These are phyloP conservation scores for Quercus bicolor DNA, from an alignment of 306 rosid genomes.

Conservation along the genomic window DNA sequence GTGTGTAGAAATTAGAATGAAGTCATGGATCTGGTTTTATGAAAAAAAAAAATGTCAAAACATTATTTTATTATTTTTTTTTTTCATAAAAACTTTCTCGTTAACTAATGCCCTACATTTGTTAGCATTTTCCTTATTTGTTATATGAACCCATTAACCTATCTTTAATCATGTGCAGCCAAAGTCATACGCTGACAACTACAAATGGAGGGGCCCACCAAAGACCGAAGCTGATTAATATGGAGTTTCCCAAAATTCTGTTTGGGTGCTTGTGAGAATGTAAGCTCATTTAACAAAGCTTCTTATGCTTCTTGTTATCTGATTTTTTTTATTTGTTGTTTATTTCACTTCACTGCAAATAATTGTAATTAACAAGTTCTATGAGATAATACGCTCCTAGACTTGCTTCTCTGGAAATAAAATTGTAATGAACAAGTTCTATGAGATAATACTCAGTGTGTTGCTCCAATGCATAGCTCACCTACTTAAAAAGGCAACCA, in stretches of 20 bases:
- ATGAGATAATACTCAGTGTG: too few relatives aligned
- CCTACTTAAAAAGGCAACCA: too few relatives aligned
- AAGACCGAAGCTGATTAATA: conserved; percentile 1
- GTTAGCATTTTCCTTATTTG: too few relatives aligned
- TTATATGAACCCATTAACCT: background rate
- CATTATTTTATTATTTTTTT: too few relatives aligned
- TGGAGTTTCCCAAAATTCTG: background rate
- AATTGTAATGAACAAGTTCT: too few relatives aligned
- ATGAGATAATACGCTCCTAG: background rate
- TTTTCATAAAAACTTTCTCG: too few relatives aligned
- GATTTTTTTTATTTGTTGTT: background rate
- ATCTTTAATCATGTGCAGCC: conserved; percentile 3
- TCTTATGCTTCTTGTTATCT: background rate
- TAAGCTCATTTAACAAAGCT: background rate
- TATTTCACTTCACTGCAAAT: background rate
- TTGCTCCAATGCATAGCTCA: too few relatives aligned
- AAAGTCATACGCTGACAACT: conserved; percentile 36
- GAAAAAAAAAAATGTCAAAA: too few relatives aligned
- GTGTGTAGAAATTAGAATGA: background rate
- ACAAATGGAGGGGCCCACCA: conserved; percentile 36
- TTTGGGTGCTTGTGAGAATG: background rate
- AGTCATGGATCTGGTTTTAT: background rate
- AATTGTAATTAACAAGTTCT: background rate
- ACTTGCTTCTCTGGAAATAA: too few relatives aligned
- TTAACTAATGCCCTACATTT: too few relatives aligned